These are phyloP conservation scores for Suhomyces faveliae DNA, from an alignment of 805 yeast genomes.

Conservation along the genomic window DNA sequence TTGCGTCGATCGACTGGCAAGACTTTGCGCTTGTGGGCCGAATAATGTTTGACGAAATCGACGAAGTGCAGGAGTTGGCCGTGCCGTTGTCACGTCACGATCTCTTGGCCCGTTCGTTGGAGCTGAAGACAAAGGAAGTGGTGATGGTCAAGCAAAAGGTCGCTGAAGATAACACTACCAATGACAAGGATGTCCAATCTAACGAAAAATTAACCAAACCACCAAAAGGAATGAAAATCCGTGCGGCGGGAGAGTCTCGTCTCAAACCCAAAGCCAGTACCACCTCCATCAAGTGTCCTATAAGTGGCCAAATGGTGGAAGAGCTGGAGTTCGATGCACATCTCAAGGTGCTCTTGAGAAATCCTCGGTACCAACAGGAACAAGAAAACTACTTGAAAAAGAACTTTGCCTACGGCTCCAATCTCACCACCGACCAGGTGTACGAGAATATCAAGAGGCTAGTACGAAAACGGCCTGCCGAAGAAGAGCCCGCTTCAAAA, in stretches of 20 bases:
- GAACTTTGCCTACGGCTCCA: conserved; percentile 46
- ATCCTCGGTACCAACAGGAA: conserved; percentile 75
- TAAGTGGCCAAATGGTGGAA: conserved; percentile 68
- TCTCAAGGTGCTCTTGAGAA: conserved; percentile 64
- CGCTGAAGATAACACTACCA: conserved; percentile 9
- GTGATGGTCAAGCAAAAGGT: too few relatives aligned
- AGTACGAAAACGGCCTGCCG: conserved; percentile 13
- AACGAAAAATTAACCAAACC: too few relatives aligned
- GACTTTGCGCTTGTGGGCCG: conserved; percentile 73
- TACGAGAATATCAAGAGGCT: conserved; percentile 54
- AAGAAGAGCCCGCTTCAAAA: conserved; percentile 3
- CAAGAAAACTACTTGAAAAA: conserved; percentile 59
- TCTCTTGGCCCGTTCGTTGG: conserved; percentile 59
- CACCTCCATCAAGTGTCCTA: conserved; percentile 65
- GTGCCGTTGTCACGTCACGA: conserved; percentile 57
- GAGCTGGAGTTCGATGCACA: conserved; percentile 72
- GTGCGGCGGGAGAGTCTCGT: conserved; percentile 71
- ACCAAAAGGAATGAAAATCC: conserved; percentile 59
- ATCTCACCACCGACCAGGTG: conserved; percentile 56
- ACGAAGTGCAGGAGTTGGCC: conserved; percentile 54
- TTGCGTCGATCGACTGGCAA: conserved; percentile 84
- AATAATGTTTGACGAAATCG: conserved; percentile 61
- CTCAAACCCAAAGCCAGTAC: conserved; percentile 26
- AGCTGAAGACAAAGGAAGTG: conserved; percentile 43
- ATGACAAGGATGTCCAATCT: too few relatives aligned